These are phyloP conservation scores for Mrakia blollopis DNA, from an alignment of 768 basidiomycete genomes.

Conservation along the genomic window DNA sequence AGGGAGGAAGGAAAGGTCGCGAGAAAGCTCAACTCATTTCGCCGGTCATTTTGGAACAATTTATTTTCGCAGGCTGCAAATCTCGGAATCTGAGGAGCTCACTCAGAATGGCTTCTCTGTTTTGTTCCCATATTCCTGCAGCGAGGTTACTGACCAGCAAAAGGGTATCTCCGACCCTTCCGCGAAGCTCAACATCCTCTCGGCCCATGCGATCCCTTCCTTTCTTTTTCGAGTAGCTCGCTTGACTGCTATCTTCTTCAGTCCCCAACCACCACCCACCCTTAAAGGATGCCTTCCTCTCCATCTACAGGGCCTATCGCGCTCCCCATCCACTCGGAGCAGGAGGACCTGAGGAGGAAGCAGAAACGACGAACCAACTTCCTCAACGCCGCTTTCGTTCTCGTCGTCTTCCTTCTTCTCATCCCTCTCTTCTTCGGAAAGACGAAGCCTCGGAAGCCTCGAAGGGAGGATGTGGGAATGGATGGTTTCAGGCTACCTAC, in stretches of 20 bases:
- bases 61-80: too few species aligned
- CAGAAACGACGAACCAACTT: not conserved
- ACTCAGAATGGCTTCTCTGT: too few species aligned
- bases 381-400: not conserved
- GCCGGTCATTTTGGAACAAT: too few species aligned
- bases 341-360: not conserved
- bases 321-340: not conserved
- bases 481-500: constrained; percentile 22
- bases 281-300: not conserved
- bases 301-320: not conserved
- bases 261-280: not conserved
- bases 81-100: too few species aligned
- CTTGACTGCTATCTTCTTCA: not conserved
- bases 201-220: not conserved
- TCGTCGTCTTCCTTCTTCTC: not conserved
- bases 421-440: not conserved
- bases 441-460: not conserved
- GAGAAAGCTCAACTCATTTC: too few species aligned
- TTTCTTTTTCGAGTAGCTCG: not conserved
- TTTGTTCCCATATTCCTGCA: too few species aligned
- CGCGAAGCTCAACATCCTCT: too few species aligned
- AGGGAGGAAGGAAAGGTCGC: too few species aligned
- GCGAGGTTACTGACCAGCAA: too few species aligned
- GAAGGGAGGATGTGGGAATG: not conserved
- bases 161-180: too few species aligned